phyloP scores from a whole-genome alignment of 306 rosid genomes.

The Aeschynomene evenia region DNA sequence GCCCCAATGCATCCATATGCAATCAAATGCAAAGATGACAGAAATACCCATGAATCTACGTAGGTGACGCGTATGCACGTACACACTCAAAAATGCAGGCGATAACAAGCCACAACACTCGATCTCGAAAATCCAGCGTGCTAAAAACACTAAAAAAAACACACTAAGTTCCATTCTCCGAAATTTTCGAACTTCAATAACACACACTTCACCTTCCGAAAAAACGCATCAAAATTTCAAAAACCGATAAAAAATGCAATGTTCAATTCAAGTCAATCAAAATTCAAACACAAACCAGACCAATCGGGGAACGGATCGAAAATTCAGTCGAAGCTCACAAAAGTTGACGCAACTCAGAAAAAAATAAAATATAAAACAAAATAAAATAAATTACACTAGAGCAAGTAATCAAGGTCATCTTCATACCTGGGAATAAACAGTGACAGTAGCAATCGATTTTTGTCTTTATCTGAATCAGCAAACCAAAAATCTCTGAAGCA shows the following conservation, averaged over 20 bases:
- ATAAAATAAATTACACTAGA: background rate
- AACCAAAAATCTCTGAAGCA: background rate
- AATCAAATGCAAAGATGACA: conserved; percentile 21
- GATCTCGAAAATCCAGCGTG: conserved; percentile 42
- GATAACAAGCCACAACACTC: background rate
- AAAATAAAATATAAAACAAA: background rate
- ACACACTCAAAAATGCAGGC: background rate
- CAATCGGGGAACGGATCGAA: conserved; percentile 51
- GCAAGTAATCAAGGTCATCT: background rate
- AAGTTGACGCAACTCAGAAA: background rate
- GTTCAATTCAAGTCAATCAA: conserved; percentile 23
- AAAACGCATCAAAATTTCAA: conserved; percentile 27
- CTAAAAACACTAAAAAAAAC: conserved; percentile 20
- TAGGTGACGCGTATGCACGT: conserved; percentile 18
- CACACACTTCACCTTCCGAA: conserved; percentile 22
- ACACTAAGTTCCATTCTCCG: conserved; percentile 31
- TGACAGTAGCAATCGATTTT: conserved; percentile 15
- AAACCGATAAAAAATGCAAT: background rate
- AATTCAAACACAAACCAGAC: conserved; percentile 36
- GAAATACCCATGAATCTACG: conserved; percentile 10
- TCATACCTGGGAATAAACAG: conserved; percentile 33
- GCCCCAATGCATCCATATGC: conserved; percentile 21
- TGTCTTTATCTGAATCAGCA: conserved; percentile 16
- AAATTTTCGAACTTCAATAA: conserved; percentile 35
- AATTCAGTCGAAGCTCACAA: background rate